phyloP scores from a whole-genome alignment of 176 grass and related monocot genomes.

The Rhynchospora breviuscula region DNA sequence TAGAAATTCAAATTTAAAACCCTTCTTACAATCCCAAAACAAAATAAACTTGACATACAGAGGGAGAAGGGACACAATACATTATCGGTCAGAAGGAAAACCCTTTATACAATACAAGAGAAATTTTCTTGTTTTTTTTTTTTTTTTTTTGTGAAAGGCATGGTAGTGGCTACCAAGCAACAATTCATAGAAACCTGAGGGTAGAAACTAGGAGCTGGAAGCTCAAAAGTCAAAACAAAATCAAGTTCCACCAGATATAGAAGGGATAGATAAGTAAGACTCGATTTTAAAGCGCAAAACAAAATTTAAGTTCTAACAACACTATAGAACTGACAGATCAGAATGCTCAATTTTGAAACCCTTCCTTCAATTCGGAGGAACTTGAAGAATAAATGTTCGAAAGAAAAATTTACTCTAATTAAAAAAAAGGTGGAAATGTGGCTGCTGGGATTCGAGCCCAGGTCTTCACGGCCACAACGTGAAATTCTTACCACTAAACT shows the following conservation, averaged over 20 bases:
- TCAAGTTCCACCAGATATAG: background rate
- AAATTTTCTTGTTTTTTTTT: no score
- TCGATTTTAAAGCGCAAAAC: background rate
- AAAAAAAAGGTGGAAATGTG: background rate
- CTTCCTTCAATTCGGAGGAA: background rate
- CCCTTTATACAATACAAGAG: no score
- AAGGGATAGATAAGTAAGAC: background rate
- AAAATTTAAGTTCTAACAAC: background rate
- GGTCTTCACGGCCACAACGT: conserved; percentile 63
- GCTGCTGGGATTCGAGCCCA: conserved; percentile 67
- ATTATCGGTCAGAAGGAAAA: no score
- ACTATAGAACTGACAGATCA: background rate
- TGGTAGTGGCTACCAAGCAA: no score
- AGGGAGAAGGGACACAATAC: no score
- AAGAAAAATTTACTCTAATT: no score
- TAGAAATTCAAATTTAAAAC: background rate
- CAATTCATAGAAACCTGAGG: background rate
- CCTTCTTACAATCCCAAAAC: background rate
- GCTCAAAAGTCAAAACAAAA: background rate
- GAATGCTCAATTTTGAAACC: background rate
- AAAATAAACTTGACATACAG: background rate
- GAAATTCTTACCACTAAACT: conserved; percentile 96
- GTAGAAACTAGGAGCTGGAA: background rate
- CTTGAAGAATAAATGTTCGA: no score
- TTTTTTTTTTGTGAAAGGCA: no score